Conservation (phyloP, 2,329 filamentous ascomycete genomes). For the Monosporascus sp. region DNA sequence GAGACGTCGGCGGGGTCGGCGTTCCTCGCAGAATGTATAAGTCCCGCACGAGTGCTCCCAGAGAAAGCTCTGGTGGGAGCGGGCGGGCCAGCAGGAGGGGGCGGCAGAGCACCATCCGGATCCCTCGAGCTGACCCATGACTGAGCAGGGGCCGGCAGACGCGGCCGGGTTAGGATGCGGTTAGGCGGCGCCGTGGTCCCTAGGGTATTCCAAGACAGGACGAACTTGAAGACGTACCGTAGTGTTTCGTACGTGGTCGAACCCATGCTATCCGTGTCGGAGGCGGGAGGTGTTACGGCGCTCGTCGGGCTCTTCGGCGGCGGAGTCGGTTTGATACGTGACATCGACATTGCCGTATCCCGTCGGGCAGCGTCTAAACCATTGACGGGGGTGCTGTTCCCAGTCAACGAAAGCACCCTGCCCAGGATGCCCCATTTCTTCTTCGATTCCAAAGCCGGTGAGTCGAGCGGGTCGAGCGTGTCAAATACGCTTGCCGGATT, state of each 20-base stretch:
- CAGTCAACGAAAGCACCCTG: conserved; percentile 51
- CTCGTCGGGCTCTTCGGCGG: conserved; percentile 33
- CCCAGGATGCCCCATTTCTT: conserved; percentile 63
- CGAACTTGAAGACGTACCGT: conserved; percentile 68
- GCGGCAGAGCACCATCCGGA: conserved; percentile 33
- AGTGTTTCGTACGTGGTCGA: conserved; percentile 50
- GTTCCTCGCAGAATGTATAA: conserved; percentile 48
- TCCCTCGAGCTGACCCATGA: conserved; percentile 46
- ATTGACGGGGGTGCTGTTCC: conserved; percentile 32
- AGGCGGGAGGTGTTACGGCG: conserved; percentile 31
- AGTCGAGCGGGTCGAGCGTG: conserved; percentile 10
- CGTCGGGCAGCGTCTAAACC: conserved; percentile 46
- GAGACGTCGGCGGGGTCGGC: conserved; percentile 33
- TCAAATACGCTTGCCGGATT: conserved; percentile 22
- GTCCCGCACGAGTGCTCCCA: conserved; percentile 38
- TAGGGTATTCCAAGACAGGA: conserved; percentile 57
- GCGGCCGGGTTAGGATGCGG: conserved; percentile 60
- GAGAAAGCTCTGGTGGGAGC: conserved; percentile 43
- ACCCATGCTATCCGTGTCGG: conserved; percentile 48
- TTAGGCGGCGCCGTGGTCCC: conserved; percentile 51
- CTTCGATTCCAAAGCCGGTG: conserved; percentile 13
- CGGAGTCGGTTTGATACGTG: conserved; percentile 31
- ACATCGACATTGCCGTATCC: conserved; percentile 43
- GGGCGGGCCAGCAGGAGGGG: conserved; percentile 33
- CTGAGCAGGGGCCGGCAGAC: conserved; percentile 67